Evolutionary conservation across 2,329 filamentous ascomycete genomes (phyloP).

Genomic region (Rachicladosporium sp.): DNA sequence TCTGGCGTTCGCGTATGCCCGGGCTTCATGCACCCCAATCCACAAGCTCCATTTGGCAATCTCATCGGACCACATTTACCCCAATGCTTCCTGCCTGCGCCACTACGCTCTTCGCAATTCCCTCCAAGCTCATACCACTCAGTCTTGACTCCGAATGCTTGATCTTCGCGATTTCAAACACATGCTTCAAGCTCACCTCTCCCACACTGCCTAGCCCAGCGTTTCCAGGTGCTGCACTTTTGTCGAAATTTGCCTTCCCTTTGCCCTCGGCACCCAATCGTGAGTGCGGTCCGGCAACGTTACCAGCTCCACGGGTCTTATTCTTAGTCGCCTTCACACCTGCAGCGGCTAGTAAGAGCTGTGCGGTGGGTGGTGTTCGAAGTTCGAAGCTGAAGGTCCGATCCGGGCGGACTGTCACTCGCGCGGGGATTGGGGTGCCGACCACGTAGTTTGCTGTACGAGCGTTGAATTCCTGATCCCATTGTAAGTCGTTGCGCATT

Average conservation of each 20-base stretch:
- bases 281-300: constrained; percentile 33
- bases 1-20: too few species aligned
- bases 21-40: too few species aligned
- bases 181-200: constrained; percentile 79
- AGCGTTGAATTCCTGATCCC: constrained; percentile 81
- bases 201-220: constrained; percentile 61
- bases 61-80: constrained; percentile 37
- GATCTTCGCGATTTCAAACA: constrained; percentile 96
- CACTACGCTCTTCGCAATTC: constrained; percentile 60
- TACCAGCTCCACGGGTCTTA: constrained; percentile 58
- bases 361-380: constrained; percentile 88
- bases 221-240: constrained; percentile 28
- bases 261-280: constrained; percentile 24
- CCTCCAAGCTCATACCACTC: constrained; percentile 68
- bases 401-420: constrained; percentile 84
- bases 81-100: constrained; percentile 41
- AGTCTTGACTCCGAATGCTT: constrained; percentile 49
- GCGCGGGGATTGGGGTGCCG: constrained; percentile 80
- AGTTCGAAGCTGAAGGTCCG: constrained; percentile 87
- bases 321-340: constrained; percentile 64
- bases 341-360: constrained; percentile 73
- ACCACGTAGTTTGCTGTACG: constrained; percentile 70
- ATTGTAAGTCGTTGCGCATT: constrained; percentile 5
- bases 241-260: constrained; percentile 23
- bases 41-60: too few species aligned